Evolutionary conservation across 169 alveolate genomes (phyloP).

Genomic region (Perkinsus olseni): DNA sequence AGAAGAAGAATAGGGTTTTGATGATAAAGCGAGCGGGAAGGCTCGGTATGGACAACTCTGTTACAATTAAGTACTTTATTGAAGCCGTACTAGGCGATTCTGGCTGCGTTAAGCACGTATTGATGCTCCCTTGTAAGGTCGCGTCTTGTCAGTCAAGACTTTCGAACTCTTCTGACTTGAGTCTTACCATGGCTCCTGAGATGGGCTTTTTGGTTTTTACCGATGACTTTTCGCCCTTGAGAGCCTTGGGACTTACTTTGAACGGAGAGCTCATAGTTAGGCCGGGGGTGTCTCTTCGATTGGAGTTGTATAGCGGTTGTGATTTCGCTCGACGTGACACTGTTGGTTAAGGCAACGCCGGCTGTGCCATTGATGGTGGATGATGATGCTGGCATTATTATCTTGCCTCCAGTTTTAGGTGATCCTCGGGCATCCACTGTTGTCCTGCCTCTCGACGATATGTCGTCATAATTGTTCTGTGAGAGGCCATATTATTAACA

Average conservation of each 20-base stretch:
- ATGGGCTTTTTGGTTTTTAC: background rate
- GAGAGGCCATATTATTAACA: no score
- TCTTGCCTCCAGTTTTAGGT: no score
- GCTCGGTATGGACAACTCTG: background rate
- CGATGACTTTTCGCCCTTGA: background rate
- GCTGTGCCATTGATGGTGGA: no score
- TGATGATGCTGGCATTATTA: no score
- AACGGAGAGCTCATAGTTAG: background rate
- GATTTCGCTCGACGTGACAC: background rate
- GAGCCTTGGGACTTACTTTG: background rate
- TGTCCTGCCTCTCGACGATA: no score
- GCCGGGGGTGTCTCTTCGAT: background rate
- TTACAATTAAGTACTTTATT: background rate
- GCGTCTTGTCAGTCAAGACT: background rate
- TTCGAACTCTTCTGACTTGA: background rate
- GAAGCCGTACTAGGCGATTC: background rate
- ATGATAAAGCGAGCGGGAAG: background rate
- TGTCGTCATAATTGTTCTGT: no score
- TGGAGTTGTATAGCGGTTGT: background rate
- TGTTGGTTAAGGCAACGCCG: no score
- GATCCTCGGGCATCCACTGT: no score
- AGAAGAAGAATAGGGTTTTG: background rate
- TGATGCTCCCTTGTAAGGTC: background rate
- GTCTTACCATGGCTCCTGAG: background rate
- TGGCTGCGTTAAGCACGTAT: background rate